A percentile compares a stretch with the other conserved stretches of the same genome.
phyloP scores from a whole-genome alignment of 768 basidiomycete species.

The Hypholoma sublateritium region DNA sequence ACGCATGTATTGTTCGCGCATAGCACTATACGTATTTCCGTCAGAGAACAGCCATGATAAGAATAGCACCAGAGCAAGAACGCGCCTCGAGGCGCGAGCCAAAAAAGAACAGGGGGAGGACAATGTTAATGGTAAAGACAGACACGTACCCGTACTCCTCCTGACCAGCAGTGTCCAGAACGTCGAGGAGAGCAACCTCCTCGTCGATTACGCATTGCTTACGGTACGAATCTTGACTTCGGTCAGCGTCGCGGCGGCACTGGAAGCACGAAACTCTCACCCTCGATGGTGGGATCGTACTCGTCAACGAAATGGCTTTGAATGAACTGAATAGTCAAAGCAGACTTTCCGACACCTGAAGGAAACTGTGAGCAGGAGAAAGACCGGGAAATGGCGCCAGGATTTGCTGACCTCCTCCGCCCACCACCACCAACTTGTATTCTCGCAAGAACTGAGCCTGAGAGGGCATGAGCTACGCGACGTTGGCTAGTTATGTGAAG shows the following conservation, averaged over 20 bases:
- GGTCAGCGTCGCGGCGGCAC: conserved; percentile 2
- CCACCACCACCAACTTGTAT: conserved; percentile 98
- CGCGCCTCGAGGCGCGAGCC: conserved; percentile 21
- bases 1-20: conserved; percentile 99
- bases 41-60: not conserved
- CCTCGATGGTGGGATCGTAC: conserved; percentile 95
- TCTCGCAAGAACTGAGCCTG: conserved; percentile 91
- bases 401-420: conserved; percentile 76
- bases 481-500: not conserved
- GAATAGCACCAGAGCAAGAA: not conserved
- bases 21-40: conserved; percentile 56
- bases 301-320: conserved; percentile 94
- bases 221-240: conserved; percentile 82
- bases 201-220: conserved; percentile 98
- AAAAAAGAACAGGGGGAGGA: conserved; percentile 11
- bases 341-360: conserved; percentile 68
- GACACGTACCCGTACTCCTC: conserved; percentile 91
- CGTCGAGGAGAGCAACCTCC: conserved; percentile 96
- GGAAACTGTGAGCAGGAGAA: not conserved
- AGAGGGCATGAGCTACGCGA: conserved; percentile 11
- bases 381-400: not conserved
- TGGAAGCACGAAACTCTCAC: conserved; percentile 33
- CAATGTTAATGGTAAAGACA: conserved; percentile 10
- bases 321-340: conserved; percentile 97
- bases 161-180: conserved; percentile 96